Conservation (phyloP, 805 yeast genomes). For the Kuraishia ogatae region DNA sequence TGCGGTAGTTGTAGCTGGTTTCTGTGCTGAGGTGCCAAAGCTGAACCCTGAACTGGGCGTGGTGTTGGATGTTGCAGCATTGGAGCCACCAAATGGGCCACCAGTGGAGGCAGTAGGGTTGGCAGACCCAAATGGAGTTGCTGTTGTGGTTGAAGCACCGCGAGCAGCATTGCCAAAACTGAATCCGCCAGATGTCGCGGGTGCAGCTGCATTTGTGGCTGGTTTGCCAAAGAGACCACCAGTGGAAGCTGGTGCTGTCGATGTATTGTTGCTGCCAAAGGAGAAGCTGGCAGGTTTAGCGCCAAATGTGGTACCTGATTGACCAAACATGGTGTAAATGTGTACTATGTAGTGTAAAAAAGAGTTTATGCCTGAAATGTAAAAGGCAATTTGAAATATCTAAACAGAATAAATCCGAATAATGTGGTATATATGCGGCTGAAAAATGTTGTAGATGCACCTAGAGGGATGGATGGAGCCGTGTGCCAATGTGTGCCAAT, state of each 20-base stretch:
- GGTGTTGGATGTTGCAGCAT: constrained; percentile 2
- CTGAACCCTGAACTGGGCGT: constrained; percentile 10
- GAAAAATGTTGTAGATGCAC: too few relatives aligned
- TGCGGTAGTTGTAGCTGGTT: constrained; percentile 6
- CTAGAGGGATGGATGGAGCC: too few relatives aligned
- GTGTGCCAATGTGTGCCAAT: too few relatives aligned
- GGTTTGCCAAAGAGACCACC: constrained; percentile 12
- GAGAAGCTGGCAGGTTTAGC: constrained; percentile 2
- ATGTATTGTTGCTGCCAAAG: neutral
- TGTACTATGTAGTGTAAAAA: neutral
- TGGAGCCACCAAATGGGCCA: constrained; percentile 27
- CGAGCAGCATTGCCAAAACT: constrained; percentile 8
- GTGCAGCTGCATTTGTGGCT: constrained; percentile 7
- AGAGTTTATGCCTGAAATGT: neutral
- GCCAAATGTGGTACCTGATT: neutral
- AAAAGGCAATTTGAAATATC: neutral
- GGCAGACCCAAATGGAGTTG: constrained; percentile 27
- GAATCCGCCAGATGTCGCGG: constrained; percentile 8
- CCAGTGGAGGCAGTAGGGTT: constrained; percentile 16
- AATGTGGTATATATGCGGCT: too few relatives aligned
- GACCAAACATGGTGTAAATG: neutral
- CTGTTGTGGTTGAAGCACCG: constrained; percentile 10
- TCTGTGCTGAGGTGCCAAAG: constrained; percentile 9
- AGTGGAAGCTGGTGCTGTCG: constrained; percentile 7
- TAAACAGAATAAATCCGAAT: neutral